Evolutionary conservation across 2,329 filamentous ascomycete species (phyloP).

Genomic region (Botrytis galanthina): DNA sequence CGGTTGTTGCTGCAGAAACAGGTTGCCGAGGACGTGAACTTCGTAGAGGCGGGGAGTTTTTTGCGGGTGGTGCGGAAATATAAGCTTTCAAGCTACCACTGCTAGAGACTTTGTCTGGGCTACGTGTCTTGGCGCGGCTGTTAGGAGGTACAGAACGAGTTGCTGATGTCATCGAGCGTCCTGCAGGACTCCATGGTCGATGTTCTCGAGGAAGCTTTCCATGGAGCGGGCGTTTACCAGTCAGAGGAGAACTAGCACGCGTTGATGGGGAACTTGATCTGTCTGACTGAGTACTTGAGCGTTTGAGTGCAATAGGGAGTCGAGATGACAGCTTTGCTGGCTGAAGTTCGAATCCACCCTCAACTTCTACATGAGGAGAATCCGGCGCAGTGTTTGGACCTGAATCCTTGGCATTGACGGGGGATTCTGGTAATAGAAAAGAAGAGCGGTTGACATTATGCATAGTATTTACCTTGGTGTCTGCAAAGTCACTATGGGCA

Average conservation of each 20-base stretch:
- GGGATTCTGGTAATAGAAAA: conserved; percentile 13
- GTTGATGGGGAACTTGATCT: conserved; percentile 41
- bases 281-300: conserved; percentile 43
- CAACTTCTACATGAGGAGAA: neutral
- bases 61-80: conserved; percentile 67
- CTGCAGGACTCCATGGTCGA: conserved; percentile 34
- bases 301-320: conserved; percentile 32
- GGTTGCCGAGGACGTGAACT: conserved; percentile 80
- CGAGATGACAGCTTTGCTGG: conserved; percentile 28
- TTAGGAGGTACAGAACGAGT: conserved; percentile 41
- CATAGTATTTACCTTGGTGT: conserved; percentile 35
- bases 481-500: conserved; percentile 60
- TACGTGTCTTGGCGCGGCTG: conserved; percentile 36
- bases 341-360: neutral
- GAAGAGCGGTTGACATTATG: conserved; percentile 17
- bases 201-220: conserved; percentile 31
- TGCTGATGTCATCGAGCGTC: conserved; percentile 28
- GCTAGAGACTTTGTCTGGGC: conserved; percentile 34
- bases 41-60: conserved; percentile 73
- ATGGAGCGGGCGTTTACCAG: conserved; percentile 43
- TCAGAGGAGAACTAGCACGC: conserved; percentile 48
- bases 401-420: conserved; percentile 5
- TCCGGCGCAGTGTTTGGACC: neutral
- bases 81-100: conserved; percentile 68
- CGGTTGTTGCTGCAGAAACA: conserved; percentile 71